These are phyloP conservation scores for Carex arenaria DNA, from an alignment of 202 grass and related monocot genomes.

Conservation along the genomic window DNA sequence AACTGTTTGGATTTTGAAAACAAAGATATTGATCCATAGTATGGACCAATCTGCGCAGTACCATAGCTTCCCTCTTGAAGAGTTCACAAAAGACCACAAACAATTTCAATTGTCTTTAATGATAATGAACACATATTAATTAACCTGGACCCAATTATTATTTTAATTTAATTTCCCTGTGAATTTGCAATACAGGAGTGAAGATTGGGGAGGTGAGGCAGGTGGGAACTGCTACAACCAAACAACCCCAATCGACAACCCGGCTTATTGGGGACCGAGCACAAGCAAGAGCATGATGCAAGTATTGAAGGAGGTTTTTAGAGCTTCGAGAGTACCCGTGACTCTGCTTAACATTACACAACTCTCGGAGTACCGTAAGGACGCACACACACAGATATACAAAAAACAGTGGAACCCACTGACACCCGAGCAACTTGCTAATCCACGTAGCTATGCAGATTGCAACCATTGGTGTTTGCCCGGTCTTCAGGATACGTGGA, in stretches of 20 bases:
- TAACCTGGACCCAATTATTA: no score
- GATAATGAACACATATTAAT: no score
- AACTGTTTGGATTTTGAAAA: no score
- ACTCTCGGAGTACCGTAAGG: constrained; percentile 67
- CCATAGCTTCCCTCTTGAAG: no score
- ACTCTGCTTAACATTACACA: constrained; percentile 74
- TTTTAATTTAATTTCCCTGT: no score
- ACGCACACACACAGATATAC: constrained; percentile 92
- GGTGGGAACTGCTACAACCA: constrained; percentile 77
- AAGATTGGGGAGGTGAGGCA: constrained; percentile 56
- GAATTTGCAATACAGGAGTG: constrained; percentile 30
- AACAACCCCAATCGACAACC: constrained; percentile 42
- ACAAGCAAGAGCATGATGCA: constrained; percentile 53
- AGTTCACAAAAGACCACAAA: no score
- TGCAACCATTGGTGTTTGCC: constrained; percentile 96
- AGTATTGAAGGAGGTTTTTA: constrained; percentile 51
- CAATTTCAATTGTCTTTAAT: no score
- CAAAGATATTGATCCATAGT: no score
- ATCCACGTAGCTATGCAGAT: constrained; percentile 84
- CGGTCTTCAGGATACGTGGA: constrained; percentile 90
- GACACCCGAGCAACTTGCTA: constrained; percentile 55
- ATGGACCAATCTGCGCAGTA: no score
- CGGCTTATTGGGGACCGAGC: constrained; percentile 41
- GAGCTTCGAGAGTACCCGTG: constrained; percentile 40
- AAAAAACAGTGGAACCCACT: constrained; percentile 62